phyloP scores from a whole-genome alignment of 805 yeast genomes.

The Sugiyamaella lignohabitans region DNA sequence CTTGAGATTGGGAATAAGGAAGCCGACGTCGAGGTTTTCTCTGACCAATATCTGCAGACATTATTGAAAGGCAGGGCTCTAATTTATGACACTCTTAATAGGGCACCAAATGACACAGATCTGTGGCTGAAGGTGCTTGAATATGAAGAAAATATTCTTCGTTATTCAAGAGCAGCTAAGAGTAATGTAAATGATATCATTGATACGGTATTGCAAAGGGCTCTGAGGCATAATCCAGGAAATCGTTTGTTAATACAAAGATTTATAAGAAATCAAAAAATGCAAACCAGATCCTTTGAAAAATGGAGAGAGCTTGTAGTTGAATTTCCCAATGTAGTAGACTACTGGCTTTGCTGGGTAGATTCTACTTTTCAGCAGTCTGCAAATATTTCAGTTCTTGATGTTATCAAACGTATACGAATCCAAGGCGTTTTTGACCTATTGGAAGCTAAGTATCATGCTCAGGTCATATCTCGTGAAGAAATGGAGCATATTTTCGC shows the following conservation, averaged over 20 bases:
- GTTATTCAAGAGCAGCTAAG: neutral
- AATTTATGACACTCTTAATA: neutral
- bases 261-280: neutral
- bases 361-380: neutral
- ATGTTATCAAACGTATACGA: constrained; percentile 3
- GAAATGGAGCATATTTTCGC: constrained; percentile 2
- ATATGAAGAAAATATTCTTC: neutral
- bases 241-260: neutral
- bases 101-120: neutral
- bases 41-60: neutral
- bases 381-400: neutral
- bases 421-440: constrained; percentile 6
- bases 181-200: constrained; percentile 1
- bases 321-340: constrained; percentile 3
- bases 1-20: neutral
- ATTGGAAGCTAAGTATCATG: neutral
- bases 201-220: neutral
- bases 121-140: neutral
- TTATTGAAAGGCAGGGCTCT: neutral
- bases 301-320: constrained; percentile 7
- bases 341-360: constrained; percentile 8
- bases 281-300: neutral
- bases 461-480: neutral
- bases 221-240: constrained; percentile 3
- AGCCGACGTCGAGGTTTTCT: neutral